A percentile compares a stretch with the other conserved stretches of the same genome.
phyloP scores from a whole-genome alignment of 148 eudicot genomes.

The Linanthus parryae region DNA sequence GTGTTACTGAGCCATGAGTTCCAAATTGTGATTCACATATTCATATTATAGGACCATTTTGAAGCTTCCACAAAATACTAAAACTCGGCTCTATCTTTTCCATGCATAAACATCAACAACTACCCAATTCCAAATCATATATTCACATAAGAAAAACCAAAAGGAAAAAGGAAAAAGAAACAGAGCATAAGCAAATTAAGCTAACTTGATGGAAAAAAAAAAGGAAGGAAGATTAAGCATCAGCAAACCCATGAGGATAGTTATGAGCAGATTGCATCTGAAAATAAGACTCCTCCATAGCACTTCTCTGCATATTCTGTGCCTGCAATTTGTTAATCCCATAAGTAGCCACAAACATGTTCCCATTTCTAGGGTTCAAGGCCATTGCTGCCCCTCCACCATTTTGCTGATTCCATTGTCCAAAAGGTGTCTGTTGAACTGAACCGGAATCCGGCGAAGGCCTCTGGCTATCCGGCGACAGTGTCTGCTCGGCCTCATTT shows the following conservation, averaged over 20 bases:
- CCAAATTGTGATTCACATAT: too few relatives aligned
- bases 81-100: not conserved
- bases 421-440: conserved; percentile 22
- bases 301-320: conserved; percentile 32
- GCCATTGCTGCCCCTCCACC: conserved; percentile 29
- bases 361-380: conserved; percentile 33
- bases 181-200: not conserved
- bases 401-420: conserved; percentile 57
- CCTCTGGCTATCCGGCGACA: conserved; percentile 47
- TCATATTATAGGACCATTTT: too few relatives aligned
- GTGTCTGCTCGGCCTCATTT: conserved; percentile 49
- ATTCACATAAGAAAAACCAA: conserved; percentile 25
- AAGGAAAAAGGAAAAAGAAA: conserved; percentile 6
- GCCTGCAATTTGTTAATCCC: conserved; percentile 48
- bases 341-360: conserved; percentile 34
- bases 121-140: conserved; percentile 18
- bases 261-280: conserved; percentile 55
- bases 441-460: conserved; percentile 43
- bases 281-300: conserved; percentile 37
- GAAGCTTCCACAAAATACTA: conserved; percentile 4
- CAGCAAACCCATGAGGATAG: conserved; percentile 60
- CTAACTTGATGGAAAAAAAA: not conserved
- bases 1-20: too few relatives aligned
- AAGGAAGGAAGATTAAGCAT: conserved; percentile 2
- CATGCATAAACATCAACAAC: conserved; percentile 1